A percentile compares a stretch with the other conserved stretches of the same genome.
Conservation (phyloP, 768 basidiomycete genomes). For the Pisolithus marmoratus region DNA sequence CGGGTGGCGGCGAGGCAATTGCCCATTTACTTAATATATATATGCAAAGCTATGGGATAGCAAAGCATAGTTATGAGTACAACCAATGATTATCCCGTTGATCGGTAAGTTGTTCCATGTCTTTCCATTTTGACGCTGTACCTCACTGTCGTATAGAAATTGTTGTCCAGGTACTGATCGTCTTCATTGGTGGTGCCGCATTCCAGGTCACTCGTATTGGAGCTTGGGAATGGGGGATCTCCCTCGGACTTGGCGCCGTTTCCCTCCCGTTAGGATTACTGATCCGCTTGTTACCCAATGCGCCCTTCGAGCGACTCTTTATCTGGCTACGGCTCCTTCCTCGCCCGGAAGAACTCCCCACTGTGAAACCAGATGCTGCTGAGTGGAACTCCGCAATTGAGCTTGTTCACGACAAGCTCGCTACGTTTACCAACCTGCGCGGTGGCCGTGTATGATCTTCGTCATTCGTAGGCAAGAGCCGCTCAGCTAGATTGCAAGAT, state of each 20-base stretch:
- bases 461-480: conserved; percentile 78
- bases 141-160: conserved; percentile 52
- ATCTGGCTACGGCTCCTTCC: conserved; percentile 55
- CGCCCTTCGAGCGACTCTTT: conserved; percentile 64
- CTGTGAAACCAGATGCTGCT: conserved; percentile 47
- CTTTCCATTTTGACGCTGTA: neutral
- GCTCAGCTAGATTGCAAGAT: conserved; percentile 52
- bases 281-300: conserved; percentile 77
- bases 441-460: conserved; percentile 87
- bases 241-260: conserved; percentile 78
- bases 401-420: conserved; percentile 80
- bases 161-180: conserved; percentile 78
- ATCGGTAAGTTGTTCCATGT: conserved; percentile 57
- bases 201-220: conserved; percentile 80
- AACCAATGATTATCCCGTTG: conserved; percentile 69
- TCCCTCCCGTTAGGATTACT: conserved; percentile 85
- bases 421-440: conserved; percentile 74
- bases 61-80: no score
- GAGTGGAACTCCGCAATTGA: conserved; percentile 78
- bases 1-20: no score
- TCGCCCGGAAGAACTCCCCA: conserved; percentile 59
- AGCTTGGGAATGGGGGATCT: conserved; percentile 91
- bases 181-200: conserved; percentile 86
- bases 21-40: no score
- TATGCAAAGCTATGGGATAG: no score